Conservation (phyloP, 2,329 filamentous ascomycete species). For the Cryphonectria parasitica region DNA sequence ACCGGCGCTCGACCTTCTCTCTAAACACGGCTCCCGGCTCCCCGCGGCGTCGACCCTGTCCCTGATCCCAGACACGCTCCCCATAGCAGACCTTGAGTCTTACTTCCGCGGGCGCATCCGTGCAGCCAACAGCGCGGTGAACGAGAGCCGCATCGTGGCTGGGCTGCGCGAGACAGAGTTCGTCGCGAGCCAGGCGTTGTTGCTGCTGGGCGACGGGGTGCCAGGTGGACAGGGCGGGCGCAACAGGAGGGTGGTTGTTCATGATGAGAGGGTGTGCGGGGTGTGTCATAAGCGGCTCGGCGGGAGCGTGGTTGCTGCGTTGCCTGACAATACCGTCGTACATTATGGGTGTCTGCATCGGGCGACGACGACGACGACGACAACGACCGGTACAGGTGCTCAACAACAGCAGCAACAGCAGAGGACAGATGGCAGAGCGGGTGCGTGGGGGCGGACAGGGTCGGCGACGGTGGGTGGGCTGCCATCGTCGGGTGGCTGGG, state of each 20-base stretch:
- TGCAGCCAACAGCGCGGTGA: slow-evolving; percentile 78
- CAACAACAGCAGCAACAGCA: not conserved
- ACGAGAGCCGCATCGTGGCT: slow-evolving; percentile 77
- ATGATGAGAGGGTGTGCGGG: slow-evolving; percentile 86
- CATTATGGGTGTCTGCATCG: slow-evolving; percentile 77
- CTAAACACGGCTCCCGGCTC: slow-evolving; percentile 87
- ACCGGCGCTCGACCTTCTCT: slow-evolving; percentile 85
- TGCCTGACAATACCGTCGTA: slow-evolving; percentile 81
- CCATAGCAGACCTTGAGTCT: slow-evolving; percentile 77
- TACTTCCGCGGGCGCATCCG: slow-evolving; percentile 94
- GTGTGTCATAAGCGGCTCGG: slow-evolving; percentile 94
- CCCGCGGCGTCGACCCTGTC: slow-evolving; percentile 85
- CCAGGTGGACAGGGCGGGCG: slow-evolving; percentile 55
- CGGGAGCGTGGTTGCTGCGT: slow-evolving; percentile 85
- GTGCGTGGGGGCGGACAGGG: slow-evolving; percentile 16
- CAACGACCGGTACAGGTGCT: not conserved
- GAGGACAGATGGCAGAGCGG: slow-evolving; percentile 12
- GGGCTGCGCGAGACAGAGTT: slow-evolving; percentile 78
- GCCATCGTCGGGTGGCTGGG: slow-evolving; percentile 10
- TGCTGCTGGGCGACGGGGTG: slow-evolving; percentile 74
- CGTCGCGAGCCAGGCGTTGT: slow-evolving; percentile 72
- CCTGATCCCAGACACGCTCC: slow-evolving; percentile 80
- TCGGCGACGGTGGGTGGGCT: not conserved
- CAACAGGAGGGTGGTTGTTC: slow-evolving; percentile 74
- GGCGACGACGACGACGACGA: slow-evolving; percentile 36